Percentiles rank a stretch among this genome's conserved stretches.
These are phyloP conservation scores for Daedalea quercina DNA, from an alignment of 768 basidiomycete genomes.

Conservation along the genomic window DNA sequence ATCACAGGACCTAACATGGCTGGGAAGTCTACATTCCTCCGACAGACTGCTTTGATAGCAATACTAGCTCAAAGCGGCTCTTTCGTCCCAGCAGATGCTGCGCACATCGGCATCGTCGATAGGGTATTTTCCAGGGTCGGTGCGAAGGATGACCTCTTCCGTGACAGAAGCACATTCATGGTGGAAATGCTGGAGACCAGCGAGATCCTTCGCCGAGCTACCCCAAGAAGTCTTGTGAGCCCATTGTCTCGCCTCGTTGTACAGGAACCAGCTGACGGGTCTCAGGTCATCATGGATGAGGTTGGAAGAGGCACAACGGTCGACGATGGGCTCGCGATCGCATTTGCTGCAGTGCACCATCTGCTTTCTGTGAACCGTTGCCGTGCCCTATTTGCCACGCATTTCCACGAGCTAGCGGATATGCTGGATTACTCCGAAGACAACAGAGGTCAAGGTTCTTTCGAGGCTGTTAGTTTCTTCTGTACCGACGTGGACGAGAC, in stretches of 20 bases:
- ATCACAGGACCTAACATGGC: constrained; percentile 98
- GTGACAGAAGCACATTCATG: constrained; percentile 95
- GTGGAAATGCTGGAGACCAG: constrained; percentile 97
- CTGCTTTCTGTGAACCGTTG: constrained; percentile 64
- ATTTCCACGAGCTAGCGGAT: constrained; percentile 90
- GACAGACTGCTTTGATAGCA: constrained; percentile 84
- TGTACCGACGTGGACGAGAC: constrained; percentile 84
- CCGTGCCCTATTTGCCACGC: constrained; percentile 94
- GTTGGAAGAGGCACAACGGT: constrained; percentile 96
- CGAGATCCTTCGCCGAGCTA: constrained; percentile 82
- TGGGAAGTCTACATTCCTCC: constrained; percentile 88
- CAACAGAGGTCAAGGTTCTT: constrained; percentile 37
- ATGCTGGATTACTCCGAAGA: constrained; percentile 62
- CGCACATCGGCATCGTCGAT: constrained; percentile 81
- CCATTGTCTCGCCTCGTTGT: not conserved
- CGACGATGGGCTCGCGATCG: constrained; percentile 87
- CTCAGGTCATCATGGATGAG: constrained; percentile 98
- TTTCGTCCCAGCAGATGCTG: constrained; percentile 85
- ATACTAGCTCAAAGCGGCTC: constrained; percentile 91
- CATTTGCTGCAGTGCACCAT: constrained; percentile 86
- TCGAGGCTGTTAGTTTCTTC: constrained; percentile 70
- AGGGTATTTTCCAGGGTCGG: constrained; percentile 91
- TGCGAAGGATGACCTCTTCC: constrained; percentile 90
- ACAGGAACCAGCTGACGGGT: not conserved
- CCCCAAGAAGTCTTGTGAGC: constrained; percentile 72